phyloP scores from a whole-genome alignment of 805 yeast species.

The Starmerella sp. region DNA sequence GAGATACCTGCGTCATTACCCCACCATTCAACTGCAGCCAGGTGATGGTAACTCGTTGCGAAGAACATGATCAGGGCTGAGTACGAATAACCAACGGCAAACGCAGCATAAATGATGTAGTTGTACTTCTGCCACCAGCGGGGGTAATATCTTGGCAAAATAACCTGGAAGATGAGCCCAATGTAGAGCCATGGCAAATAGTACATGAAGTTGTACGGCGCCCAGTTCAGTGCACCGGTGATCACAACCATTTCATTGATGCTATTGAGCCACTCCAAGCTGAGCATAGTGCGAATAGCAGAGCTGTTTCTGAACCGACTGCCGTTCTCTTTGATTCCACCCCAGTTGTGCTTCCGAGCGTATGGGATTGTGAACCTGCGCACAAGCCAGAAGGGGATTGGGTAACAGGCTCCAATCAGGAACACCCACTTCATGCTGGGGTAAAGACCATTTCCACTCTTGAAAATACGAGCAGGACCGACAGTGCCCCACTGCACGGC shows the following conservation, averaged over 20 bases:
- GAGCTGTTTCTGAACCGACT: constrained; percentile 8
- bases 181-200: constrained; percentile 20
- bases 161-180: constrained; percentile 37
- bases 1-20: constrained; percentile 36
- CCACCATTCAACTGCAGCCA: constrained; percentile 48
- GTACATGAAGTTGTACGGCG: constrained; percentile 25
- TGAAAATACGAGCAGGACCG: constrained; percentile 35
- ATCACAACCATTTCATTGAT: constrained; percentile 38
- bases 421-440: constrained; percentile 55
- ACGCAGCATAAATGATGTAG: constrained; percentile 44
- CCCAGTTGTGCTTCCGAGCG: constrained; percentile 13
- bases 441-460: constrained; percentile 35
- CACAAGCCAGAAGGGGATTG: constrained; percentile 27
- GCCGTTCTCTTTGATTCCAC: constrained; percentile 6
- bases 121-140: constrained; percentile 47
- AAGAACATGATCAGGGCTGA: constrained; percentile 49
- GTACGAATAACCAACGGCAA: constrained; percentile 52
- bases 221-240: constrained; percentile 35
- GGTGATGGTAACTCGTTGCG: constrained; percentile 35
- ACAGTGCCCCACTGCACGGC: constrained; percentile 37
- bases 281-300: constrained; percentile 6
- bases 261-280: constrained; percentile 27
- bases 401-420: constrained; percentile 39
- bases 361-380: constrained; percentile 34
- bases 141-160: constrained; percentile 37